Evolutionary conservation across 495 filamentous ascomycete genomes (phyloP).

Genomic region (Annulohypoxylon maeteangense): DNA sequence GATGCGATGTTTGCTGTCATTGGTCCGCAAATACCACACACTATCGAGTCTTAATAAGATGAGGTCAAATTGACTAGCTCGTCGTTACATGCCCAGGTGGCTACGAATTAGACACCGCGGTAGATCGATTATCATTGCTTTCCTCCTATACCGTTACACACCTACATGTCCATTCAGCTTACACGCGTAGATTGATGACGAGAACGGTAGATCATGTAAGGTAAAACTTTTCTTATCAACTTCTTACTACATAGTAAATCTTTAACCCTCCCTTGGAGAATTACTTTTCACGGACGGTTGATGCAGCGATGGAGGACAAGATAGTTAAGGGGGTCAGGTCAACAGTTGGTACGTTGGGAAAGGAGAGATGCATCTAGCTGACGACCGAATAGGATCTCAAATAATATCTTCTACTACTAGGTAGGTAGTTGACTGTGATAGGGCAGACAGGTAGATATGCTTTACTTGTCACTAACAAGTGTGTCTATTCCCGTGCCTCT

Average conservation of each 20-base stretch:
- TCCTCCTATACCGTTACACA: neutral
- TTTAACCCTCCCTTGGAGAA: neutral
- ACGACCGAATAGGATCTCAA: constrained; percentile 18
- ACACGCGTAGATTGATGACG: constrained; percentile 11
- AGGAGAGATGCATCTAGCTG: constrained; percentile 24
- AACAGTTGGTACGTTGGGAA: constrained; percentile 41
- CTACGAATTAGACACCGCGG: neutral
- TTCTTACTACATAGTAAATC: neutral
- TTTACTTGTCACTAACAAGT: constrained; percentile 24
- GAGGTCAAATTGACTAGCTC: constrained; percentile 13
- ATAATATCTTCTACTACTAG: too few species aligned
- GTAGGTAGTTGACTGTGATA: constrained; percentile 15
- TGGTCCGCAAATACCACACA: constrained; percentile 15
- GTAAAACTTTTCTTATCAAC: neutral
- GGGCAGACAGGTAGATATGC: constrained; percentile 17
- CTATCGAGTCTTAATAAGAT: constrained; percentile 20
- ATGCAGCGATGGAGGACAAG: neutral
- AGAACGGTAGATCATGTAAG: constrained; percentile 4
- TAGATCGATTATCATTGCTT: constrained; percentile 12
- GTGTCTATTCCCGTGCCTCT: constrained; percentile 30
- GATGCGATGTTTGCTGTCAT: constrained; percentile 14
- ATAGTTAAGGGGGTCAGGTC: constrained; percentile 2
- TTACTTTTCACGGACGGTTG: neutral
- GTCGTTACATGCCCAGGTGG: constrained; percentile 4
- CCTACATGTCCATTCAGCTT: constrained; percentile 5